Evolutionary conservation across 2,329 filamentous ascomycete genomes (phyloP).

Genomic region (Cercospora sp.): DNA sequence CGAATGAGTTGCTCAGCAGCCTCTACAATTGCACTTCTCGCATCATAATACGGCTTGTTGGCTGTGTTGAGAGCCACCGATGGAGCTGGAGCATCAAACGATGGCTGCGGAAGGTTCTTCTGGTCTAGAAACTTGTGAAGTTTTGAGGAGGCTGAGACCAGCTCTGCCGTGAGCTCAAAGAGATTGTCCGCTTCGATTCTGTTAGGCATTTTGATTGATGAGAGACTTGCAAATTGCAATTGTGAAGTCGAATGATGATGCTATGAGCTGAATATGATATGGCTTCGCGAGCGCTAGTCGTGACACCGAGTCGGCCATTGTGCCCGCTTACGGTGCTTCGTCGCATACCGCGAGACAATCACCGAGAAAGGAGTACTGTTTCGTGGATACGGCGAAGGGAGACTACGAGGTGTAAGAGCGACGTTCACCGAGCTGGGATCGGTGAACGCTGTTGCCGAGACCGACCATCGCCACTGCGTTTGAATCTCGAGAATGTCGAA

Average conservation of each 20-base stretch:
- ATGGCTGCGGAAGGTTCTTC: constrained; percentile 10
- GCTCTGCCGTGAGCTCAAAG: constrained; percentile 17
- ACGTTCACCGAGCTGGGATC: background rate
- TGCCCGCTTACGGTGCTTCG: background rate
- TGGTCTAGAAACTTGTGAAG: constrained; percentile 13
- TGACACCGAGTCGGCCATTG: background rate
- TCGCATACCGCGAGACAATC: background rate
- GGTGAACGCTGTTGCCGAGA: constrained; percentile 1
- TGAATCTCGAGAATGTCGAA: background rate
- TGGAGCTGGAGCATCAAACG: constrained; percentile 10
- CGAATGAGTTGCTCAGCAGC: constrained; percentile 18
- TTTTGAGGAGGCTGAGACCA: constrained; percentile 9
- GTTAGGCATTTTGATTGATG: background rate
- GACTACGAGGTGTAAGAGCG: background rate
- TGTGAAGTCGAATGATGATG: background rate
- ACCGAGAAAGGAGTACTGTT: background rate
- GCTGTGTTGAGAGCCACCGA: constrained; percentile 4
- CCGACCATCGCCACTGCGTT: background rate
- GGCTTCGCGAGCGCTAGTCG: background rate
- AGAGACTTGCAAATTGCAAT: background rate
- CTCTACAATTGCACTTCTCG: constrained; percentile 16
- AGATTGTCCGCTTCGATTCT: constrained; percentile 14
- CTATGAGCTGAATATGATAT: background rate
- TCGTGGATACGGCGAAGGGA: background rate
- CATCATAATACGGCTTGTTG: constrained; percentile 14